Base-by-base conservation (phyloP, 768 basidiomycete genomes). In the Leccinum subgranulosum region DNA sequence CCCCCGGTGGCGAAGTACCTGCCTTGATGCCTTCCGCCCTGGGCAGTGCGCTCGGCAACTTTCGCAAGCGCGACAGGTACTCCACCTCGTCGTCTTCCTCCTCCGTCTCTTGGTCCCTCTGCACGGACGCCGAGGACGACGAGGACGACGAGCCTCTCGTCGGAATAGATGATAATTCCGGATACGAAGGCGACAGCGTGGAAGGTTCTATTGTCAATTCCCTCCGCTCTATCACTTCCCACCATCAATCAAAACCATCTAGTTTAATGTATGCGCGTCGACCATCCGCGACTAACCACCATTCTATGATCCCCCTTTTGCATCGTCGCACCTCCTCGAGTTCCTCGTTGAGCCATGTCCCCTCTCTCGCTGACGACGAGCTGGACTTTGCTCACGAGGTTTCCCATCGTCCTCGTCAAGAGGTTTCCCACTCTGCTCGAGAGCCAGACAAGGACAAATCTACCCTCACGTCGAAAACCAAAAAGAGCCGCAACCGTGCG, bases 201-300 rank as follows among this genome's bases (percentile, higher is more conserved):
- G 80, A 83, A 31, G 52, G 60, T 33, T 49, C 71, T 39, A 68
- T 74, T 50, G 80, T 81, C 54, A 67, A 68, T 57, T 76, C 69
- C 64, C 72, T 76, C 53, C 83, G 82, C 65, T 77, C 80, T 25
- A 54, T 75, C 56, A 64, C 60, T 58, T 74, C 70, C 53, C 64
- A 71, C 53, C 72, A 75, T 57, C 61, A 60, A 27, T 58, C 74
- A 41, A 68, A 76, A 43, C 67, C 76, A 15, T 79, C 82, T 12
- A 80, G 77, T 48, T 74, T 90, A 4, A 82, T 81, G 6, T 90
- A 88, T 64, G 79, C 87, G 54, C 84, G 88, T 55, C 79, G 84
- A 14, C 87, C 88, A 1, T 88, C 88, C 33, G 77, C 84, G 9
- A 89, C 84, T 49, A 89, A 90, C 75, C 83, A 84, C 64, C 80